These are phyloP conservation scores for Fusarium phyllophilum DNA, from an alignment of 2,329 filamentous ascomycete species.

Conservation along the genomic window DNA sequence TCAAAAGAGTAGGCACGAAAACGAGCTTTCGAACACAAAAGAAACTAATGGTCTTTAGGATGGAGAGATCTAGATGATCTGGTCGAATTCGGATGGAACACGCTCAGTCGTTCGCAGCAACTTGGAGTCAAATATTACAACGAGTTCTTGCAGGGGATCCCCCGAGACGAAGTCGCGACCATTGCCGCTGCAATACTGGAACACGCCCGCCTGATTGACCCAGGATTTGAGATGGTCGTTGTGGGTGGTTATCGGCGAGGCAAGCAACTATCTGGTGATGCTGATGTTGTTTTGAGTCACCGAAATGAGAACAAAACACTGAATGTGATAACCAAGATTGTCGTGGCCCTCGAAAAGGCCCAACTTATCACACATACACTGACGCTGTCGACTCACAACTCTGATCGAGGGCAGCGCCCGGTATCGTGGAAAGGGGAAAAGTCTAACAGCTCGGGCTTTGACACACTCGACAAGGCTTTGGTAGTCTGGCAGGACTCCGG, in stretches of 20 bases:
- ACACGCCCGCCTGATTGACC: constrained; percentile 72
- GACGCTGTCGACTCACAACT: constrained; percentile 73
- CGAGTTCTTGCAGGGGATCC: constrained; percentile 78
- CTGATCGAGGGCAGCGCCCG: constrained; percentile 74
- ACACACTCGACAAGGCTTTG: constrained; percentile 89
- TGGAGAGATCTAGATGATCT: constrained; percentile 90
- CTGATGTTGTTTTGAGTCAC: constrained; percentile 87
- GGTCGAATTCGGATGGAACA: constrained; percentile 82
- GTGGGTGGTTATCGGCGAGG: constrained; percentile 86
- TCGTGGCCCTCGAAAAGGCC: constrained; percentile 73
- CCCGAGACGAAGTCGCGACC: constrained; percentile 75
- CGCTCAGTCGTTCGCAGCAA: constrained; percentile 82
- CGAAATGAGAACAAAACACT: constrained; percentile 74
- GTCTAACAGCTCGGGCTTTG: constrained; percentile 71
- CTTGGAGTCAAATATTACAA: constrained; percentile 95
- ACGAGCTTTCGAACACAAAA: not conserved
- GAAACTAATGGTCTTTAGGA: constrained; percentile 50
- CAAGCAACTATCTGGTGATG: constrained; percentile 78
- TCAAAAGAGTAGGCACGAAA: constrained; percentile 58
- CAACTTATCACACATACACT: constrained; percentile 86
- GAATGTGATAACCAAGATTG: constrained; percentile 76
- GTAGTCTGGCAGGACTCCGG: constrained; percentile 80
- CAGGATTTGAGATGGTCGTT: constrained; percentile 67
- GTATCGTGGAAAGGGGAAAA: constrained; percentile 62
- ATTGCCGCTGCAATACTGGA: constrained; percentile 72